Base-by-base conservation (phyloP, 2,329 filamentous ascomycete genomes). In the Clarireedia homoeocarpa region DNA sequence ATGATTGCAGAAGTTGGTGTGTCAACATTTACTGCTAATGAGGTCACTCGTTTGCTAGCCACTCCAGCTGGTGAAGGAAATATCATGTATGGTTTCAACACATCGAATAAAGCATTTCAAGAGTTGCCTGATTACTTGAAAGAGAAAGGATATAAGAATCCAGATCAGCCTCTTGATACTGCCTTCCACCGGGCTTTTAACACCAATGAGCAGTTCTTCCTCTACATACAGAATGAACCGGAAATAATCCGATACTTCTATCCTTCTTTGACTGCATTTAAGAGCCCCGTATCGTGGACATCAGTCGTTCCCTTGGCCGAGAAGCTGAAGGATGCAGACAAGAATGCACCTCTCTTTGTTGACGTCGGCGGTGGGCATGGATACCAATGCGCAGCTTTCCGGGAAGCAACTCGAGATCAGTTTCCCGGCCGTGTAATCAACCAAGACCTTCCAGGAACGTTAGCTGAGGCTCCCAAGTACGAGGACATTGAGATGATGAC, bases 351-450 rank as follows among this genome's bases (percentile, higher is more conserved):
- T 27, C 15, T 74, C 34, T 66, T 73, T 49, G 72, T 76, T 2
- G 71, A 76, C 58, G 63, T 75, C 5, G 72, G 72, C 6, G 72
- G 74, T 40, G 70, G 69, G 1, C 63, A 66, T 10, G 74, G 73
- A 1, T 70, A 75, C n/a, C 70, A 73, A 46, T 68, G 67, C 24
- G 46, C n/a, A 7, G 26, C 46, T 20, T 48, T 48, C 20, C 46
- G 46, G 4, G 61, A 62, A 5, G 59, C 62, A 4, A 62, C 75
- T 5, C 65, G 62, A 39, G 58, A 62, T 23, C 65, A 62, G 24
- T 69, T 66, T 55, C 70, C 72, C 5, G 70, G 70, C 0, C 61
- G 67, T 2, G 60, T 75, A 5, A 64, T 76, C 10, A 59, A 77
- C 3, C 70, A 77, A 56, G 75, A 77, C 55, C 61, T 69, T 2